Percentiles rank a stretch among this genome's conserved stretches.
These are phyloP conservation scores for Megacollybia marginata DNA, from an alignment of 768 basidiomycete species.

Conservation along the genomic window DNA sequence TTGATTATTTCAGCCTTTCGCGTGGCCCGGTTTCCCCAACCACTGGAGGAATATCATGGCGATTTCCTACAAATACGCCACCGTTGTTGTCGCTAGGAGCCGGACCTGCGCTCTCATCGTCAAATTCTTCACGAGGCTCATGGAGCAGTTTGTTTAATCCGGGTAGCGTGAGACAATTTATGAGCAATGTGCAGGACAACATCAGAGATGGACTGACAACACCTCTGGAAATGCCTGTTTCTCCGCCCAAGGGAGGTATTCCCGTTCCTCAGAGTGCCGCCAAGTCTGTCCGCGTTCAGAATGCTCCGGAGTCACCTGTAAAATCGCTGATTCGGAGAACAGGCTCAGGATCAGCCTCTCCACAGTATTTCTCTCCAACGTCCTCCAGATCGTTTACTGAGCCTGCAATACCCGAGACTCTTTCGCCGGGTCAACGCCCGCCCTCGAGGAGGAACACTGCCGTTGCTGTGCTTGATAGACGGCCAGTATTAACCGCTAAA, in stretches of 20 bases:
- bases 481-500: too few relatives aligned
- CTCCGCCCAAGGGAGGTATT: constrained; percentile 5
- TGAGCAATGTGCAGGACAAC: constrained; percentile 53
- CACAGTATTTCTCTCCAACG: too few relatives aligned
- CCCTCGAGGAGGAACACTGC: too few relatives aligned
- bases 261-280: constrained; percentile 15
- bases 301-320: too few relatives aligned
- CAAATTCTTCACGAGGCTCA: constrained; percentile 64
- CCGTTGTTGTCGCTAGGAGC: too few relatives aligned
- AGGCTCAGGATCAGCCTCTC: constrained; percentile 16
- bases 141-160: constrained; percentile 78
- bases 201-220: constrained; percentile 35
- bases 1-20: constrained; percentile 57
- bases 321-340: constrained; percentile 28
- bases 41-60: too few relatives aligned
- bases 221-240: constrained; percentile 23
- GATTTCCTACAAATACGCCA: too few relatives aligned
- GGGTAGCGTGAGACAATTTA: constrained; percentile 59
- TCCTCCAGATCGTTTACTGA: too few relatives aligned
- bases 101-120: constrained; percentile 27
- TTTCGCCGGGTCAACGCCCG: too few relatives aligned
- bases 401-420: too few relatives aligned
- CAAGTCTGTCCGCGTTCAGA: constrained; percentile 11
- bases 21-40: constrained; percentile 27
- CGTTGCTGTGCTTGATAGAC: too few relatives aligned